These are phyloP conservation scores for Zymoseptoria ardabiliae DNA, from an alignment of 2,329 filamentous ascomycete species.

Conservation along the genomic window DNA sequence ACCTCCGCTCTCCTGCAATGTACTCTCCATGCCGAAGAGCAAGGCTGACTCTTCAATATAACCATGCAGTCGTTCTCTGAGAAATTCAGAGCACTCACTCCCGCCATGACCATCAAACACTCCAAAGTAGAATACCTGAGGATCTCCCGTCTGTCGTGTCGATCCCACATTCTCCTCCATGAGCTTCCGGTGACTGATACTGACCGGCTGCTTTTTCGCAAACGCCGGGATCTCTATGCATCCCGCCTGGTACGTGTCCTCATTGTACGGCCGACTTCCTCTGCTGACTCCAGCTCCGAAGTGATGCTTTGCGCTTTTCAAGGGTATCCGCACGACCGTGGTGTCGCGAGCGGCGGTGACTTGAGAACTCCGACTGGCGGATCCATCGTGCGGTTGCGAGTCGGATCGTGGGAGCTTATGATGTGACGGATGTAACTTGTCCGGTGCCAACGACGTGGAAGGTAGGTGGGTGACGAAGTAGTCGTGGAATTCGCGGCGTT, in stretches of 20 bases:
- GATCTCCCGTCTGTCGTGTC: conserved; percentile 75
- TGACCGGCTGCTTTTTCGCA: conserved; percentile 70
- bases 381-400: conserved; percentile 64
- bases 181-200: conserved; percentile 39
- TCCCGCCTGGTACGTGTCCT: conserved; percentile 89
- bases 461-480: conserved; percentile 97
- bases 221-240: conserved; percentile 92
- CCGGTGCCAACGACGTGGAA: conserved; percentile 85
- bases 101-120: conserved; percentile 96
- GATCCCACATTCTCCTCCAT: conserved; percentile 42
- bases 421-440: conserved; percentile 48
- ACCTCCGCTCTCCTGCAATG: conserved; percentile 41
- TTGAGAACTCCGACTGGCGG: conserved; percentile 14
- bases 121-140: conserved; percentile 95
- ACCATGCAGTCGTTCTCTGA: conserved; percentile 74
- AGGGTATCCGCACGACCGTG: conserved; percentile 88
- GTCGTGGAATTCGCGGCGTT: conserved; percentile 63
- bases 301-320: conserved; percentile 91
- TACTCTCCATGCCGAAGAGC: conserved; percentile 72
- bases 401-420: conserved; percentile 80
- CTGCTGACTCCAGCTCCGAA: conserved; percentile 75
- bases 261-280: conserved; percentile 81
- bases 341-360: conserved; percentile 56
- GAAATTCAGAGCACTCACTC: conserved; percentile 75
- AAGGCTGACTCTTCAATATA: conserved; percentile 79